phyloP scores from a whole-genome alignment of 2,329 filamentous ascomycete genomes.

The Fusarium paranaense region DNA sequence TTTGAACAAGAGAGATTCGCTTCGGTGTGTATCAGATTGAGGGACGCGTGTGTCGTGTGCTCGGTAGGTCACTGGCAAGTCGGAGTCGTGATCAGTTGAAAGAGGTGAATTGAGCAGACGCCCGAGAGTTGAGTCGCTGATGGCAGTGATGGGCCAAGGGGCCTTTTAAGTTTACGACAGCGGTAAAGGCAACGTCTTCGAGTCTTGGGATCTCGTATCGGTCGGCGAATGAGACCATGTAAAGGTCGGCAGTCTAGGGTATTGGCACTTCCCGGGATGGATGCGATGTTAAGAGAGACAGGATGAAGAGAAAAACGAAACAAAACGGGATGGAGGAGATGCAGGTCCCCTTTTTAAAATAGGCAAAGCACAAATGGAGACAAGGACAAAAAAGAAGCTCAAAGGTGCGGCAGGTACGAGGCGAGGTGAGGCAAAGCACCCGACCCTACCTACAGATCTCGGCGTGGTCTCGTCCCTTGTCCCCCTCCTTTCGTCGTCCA shows the following conservation, averaged over 20 bases:
- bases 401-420: slow-evolving; percentile 21
- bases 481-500: slow-evolving; percentile 12
- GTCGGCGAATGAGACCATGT: background rate
- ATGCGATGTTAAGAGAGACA: background rate
- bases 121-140: background rate
- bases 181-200: background rate
- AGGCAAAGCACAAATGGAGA: slow-evolving; percentile 13
- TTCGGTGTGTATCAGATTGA: background rate
- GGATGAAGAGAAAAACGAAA: slow-evolving; percentile 2
- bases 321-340: slow-evolving; percentile 20
- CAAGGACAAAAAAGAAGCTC: slow-evolving; percentile 16
- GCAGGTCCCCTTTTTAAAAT: slow-evolving; percentile 26
- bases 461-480: slow-evolving; percentile 24
- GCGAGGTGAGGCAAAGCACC: slow-evolving; percentile 1
- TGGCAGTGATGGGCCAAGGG: background rate
- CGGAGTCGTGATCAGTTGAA: background rate
- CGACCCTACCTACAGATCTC: slow-evolving; percentile 24
- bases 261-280: background rate
- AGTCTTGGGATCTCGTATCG: slow-evolving; percentile 3
- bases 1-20: background rate
- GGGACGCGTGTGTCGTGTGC: background rate
- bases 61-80: background rate
- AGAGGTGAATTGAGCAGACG: background rate
- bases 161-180: background rate
- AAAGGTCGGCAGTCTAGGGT: background rate